Evolutionary conservation across 2,329 filamentous ascomycete genomes (phyloP).

Genomic region (Talaromyces sp.): DNA sequence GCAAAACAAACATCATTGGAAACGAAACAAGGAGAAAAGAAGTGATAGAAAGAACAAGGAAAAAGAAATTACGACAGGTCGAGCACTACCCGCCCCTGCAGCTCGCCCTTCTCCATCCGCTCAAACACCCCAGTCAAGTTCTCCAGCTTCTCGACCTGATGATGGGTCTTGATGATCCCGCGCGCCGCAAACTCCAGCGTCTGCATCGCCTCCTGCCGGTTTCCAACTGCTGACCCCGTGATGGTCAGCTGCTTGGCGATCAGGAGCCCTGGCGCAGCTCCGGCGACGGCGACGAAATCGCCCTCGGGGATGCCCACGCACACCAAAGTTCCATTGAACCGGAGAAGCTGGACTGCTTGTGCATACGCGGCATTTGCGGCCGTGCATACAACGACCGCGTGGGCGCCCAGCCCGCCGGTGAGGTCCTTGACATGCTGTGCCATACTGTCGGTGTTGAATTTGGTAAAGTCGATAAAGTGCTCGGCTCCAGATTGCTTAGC

Average conservation of each 20-base stretch:
- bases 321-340: slow-evolving; percentile 48
- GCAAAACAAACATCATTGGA: not conserved
- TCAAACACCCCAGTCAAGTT: slow-evolving; percentile 43
- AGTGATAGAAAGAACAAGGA: not conserved
- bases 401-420: slow-evolving; percentile 56
- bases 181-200: slow-evolving; percentile 45
- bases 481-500: slow-evolving; percentile 60
- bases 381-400: slow-evolving; percentile 57
- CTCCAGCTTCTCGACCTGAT: slow-evolving; percentile 45
- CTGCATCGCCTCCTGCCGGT: slow-evolving; percentile 47
- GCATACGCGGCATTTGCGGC: slow-evolving; percentile 48
- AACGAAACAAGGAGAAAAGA: not conserved
- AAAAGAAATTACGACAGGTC: slow-evolving; percentile 30
- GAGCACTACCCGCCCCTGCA: slow-evolving; percentile 47
- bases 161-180: slow-evolving; percentile 44
- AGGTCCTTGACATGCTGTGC: slow-evolving; percentile 53
- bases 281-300: slow-evolving; percentile 40
- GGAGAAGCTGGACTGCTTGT: slow-evolving; percentile 45
- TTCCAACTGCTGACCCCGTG: slow-evolving; percentile 49
- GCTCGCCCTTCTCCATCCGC: slow-evolving; percentile 40
- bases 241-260: slow-evolving; percentile 43
- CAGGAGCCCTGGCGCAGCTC: slow-evolving; percentile 39
- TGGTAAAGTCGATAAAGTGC: slow-evolving; percentile 60
- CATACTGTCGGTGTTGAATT: slow-evolving; percentile 44
- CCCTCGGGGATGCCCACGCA: slow-evolving; percentile 51